phyloP scores from a whole-genome alignment of 176 grass and related monocot species.

The Cocos nucifera region DNA sequence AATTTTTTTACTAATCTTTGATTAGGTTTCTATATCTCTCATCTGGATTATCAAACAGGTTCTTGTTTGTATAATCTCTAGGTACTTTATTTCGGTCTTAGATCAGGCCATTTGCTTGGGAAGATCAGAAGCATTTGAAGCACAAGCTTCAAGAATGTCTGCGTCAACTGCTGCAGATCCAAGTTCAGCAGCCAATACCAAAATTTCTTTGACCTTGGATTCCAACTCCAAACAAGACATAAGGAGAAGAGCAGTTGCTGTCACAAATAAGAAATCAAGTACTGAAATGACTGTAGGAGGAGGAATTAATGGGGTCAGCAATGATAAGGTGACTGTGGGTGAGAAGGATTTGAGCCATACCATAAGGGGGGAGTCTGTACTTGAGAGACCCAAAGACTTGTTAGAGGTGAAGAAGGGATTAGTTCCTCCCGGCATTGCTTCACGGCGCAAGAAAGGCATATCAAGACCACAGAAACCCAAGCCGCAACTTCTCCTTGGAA shows the following conservation, averaged over 20 bases:
- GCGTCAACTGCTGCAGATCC: constrained; percentile 50
- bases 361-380: constrained; percentile 37
- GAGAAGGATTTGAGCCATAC: constrained; percentile 48
- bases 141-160: constrained; percentile 34
- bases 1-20: no score
- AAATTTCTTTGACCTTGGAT: constrained; percentile 48
- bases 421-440: constrained; percentile 15
- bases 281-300: constrained; percentile 27
- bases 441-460: constrained; percentile 34
- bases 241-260: constrained; percentile 36
- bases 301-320: constrained; percentile 26
- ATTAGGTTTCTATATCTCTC: no score
- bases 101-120: no score
- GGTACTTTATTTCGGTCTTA: no score
- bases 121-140: neutral
- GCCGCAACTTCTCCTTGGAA: constrained; percentile 38
- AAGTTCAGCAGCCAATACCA: constrained; percentile 34
- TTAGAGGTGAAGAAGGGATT: constrained; percentile 30
- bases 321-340: constrained; percentile 17
- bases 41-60: no score
- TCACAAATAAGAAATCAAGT: constrained; percentile 34
- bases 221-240: constrained; percentile 55
- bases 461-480: constrained; percentile 35
- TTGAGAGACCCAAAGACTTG: constrained; percentile 36
- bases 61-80: no score